phyloP scores from a whole-genome alignment of 2,329 filamentous ascomycete species.

The Berkeleyomyces basicola region DNA sequence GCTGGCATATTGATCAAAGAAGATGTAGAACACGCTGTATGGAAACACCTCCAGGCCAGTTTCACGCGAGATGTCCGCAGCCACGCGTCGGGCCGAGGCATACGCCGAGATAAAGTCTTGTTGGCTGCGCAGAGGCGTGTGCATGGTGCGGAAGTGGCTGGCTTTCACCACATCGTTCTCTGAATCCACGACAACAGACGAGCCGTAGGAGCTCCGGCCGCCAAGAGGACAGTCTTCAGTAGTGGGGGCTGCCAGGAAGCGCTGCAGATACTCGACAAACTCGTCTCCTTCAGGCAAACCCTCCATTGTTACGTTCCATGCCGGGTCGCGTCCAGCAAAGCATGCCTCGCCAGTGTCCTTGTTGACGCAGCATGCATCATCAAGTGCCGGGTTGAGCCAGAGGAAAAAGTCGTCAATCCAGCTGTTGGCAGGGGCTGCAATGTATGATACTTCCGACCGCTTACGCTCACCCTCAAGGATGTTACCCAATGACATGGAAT shows the following conservation, averaged over 20 bases:
- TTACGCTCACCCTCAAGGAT: slow-evolving; percentile 90
- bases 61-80: slow-evolving; percentile 51
- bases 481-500: slow-evolving; percentile 69
- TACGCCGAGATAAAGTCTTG: slow-evolving; percentile 88
- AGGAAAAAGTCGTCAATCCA: slow-evolving; percentile 96
- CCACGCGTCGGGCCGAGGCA: slow-evolving; percentile 73
- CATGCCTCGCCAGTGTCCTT: slow-evolving; percentile 44
- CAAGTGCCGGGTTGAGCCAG: slow-evolving; percentile 78
- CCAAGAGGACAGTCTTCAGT: slow-evolving; percentile 74
- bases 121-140: slow-evolving; percentile 75
- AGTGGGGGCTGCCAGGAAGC: slow-evolving; percentile 68
- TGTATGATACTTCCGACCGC: slow-evolving; percentile 70
- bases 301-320: slow-evolving; percentile 75
- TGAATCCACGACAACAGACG: slow-evolving; percentile 63
- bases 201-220: slow-evolving; percentile 72
- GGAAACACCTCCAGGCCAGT: slow-evolving; percentile 79
- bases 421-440: slow-evolving; percentile 73
- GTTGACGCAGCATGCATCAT: slow-evolving; percentile 55
- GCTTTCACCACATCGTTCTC: slow-evolving; percentile 53
- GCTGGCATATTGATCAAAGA: slow-evolving; percentile 89
- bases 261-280: slow-evolving; percentile 70
- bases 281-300: slow-evolving; percentile 93
- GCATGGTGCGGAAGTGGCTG: slow-evolving; percentile 81
- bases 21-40: slow-evolving; percentile 96
- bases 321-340: slow-evolving; percentile 58